Base-by-base conservation (phyloP, 2,329 filamentous ascomycete species). In the Pyricularia grisea region DNA sequence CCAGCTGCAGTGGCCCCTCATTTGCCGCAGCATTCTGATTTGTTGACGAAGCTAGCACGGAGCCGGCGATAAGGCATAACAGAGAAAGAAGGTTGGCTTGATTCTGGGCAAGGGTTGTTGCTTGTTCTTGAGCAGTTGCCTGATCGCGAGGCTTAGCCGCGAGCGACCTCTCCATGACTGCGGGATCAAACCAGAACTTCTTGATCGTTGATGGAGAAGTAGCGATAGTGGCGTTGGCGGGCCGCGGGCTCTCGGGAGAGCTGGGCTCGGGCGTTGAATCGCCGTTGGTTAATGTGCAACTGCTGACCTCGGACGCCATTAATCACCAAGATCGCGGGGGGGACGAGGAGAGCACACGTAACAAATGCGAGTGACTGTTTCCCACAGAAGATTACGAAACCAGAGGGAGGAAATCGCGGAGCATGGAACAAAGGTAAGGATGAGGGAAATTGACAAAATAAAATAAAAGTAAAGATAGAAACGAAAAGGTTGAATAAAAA, bases 11-110 rank as follows among this genome's bases (percentile, higher is more conserved):
- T 9, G 63, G 20, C 9, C n/a, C 10, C 3, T 31, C 64, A 25
- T 65, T 36, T 65, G 17, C 23, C 33, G 30, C 10, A 42, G 65
- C 31, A 17, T 36, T 7, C 7, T 31, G 31, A 7, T 50, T 36
- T 42, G 65, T 33, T 5, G 30, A 36, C 7, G 31, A 50, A 28
- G 65, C 65, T 3, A 66, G 23, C 11, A 66, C 65, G 3, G 65
- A 66, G 65, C 65, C 36, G 33, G 65, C 65, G 17, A 66, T 66
- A 23, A 66, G 20, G 14, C 30, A 66, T 42, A 66, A 25, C 33
- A 66, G 65, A 11, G 31, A 66, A 28, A 66, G 25, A 25, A 66
- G 14, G 65, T 50, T 50, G 20, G 65, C 65, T 10, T 36, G 31
- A 20, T 27, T 27, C 4, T 23, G 65, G 12, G 65, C 31, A 12